Evolutionary conservation across 352 stramenopile genomes (phyloP).

Genomic region (Phytophthora europaea): DNA sequence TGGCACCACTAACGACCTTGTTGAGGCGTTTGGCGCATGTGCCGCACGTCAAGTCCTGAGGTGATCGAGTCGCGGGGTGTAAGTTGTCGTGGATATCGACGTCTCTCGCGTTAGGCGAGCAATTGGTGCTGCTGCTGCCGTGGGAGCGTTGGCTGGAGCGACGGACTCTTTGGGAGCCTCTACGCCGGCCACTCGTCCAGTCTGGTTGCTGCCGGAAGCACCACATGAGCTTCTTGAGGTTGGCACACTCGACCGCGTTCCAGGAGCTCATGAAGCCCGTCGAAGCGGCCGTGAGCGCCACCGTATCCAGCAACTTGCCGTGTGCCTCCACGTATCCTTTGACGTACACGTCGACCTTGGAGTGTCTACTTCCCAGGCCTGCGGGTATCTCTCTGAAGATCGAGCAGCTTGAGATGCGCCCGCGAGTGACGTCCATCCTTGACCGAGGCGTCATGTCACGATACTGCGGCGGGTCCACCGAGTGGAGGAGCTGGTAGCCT

Average conservation of each 20-base stretch:
- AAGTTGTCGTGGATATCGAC: constrained; percentile 1
- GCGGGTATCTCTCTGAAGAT: constrained; percentile 31
- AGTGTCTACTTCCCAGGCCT: constrained; percentile 21
- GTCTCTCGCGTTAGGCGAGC: constrained; percentile 21
- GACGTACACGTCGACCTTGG: constrained; percentile 49
- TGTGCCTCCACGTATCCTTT: constrained; percentile 52
- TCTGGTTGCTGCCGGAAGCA: constrained; percentile 31
- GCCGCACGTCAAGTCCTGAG: constrained; percentile 20
- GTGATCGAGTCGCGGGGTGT: not conserved
- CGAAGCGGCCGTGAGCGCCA: constrained; percentile 51
- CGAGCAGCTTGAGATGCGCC: constrained; percentile 45
- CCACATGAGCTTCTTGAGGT: constrained; percentile 63
- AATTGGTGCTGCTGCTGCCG: constrained; percentile 29
- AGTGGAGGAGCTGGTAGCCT: constrained; percentile 49
- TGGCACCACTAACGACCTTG: constrained; percentile 20
- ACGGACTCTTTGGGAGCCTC: not conserved
- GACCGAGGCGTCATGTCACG: constrained; percentile 22
- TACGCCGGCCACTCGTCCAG: not conserved
- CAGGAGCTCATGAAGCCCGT: constrained; percentile 57
- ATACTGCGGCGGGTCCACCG: constrained; percentile 38
- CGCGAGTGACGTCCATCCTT: constrained; percentile 39
- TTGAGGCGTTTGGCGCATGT: constrained; percentile 36
- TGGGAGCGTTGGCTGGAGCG: constrained; percentile 27
- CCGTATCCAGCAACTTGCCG: constrained; percentile 47
- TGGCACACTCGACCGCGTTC: constrained; percentile 54